These are phyloP conservation scores for Beauveria pseudobassiana DNA, from an alignment of 2,329 filamentous ascomycete species.

Conservation along the genomic window DNA sequence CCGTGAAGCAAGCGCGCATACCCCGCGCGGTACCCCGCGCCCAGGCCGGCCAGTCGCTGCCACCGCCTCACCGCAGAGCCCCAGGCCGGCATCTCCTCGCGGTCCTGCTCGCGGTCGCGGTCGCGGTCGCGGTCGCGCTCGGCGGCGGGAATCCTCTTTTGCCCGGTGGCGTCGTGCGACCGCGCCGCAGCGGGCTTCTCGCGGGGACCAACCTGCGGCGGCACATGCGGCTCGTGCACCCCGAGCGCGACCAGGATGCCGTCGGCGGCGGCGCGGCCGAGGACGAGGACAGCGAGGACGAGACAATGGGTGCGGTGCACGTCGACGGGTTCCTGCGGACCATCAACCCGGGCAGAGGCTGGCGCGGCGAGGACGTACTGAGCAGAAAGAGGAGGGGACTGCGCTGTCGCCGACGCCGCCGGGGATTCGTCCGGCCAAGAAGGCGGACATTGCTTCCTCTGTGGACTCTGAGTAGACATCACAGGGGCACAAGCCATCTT, in stretches of 20 bases:
- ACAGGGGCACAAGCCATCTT: neutral
- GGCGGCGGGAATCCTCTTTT: slow-evolving; percentile 28
- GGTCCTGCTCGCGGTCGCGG: slow-evolving; percentile 14
- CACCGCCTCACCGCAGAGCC: slow-evolving; percentile 15
- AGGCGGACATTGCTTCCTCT: neutral
- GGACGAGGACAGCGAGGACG: slow-evolving; percentile 36
- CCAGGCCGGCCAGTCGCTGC: neutral
- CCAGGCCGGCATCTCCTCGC: slow-evolving; percentile 12
- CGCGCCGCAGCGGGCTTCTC: slow-evolving; percentile 30
- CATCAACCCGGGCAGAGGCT: slow-evolving; percentile 41
- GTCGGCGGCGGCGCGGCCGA: neutral
- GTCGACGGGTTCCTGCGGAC: slow-evolving; percentile 59
- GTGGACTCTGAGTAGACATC: neutral
- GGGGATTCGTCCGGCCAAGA: neutral
- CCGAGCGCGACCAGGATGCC: slow-evolving; percentile 25
- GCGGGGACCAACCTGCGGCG: slow-evolving; percentile 28
- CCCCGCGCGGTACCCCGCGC: neutral
- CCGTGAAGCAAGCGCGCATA: slow-evolving; percentile 8
- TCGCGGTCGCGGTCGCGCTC: slow-evolving; percentile 21
- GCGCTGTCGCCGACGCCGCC: neutral
- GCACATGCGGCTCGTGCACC: slow-evolving; percentile 32
- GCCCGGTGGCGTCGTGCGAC: slow-evolving; percentile 29
- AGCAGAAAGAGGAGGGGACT: slow-evolving; percentile 20
- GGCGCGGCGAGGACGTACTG: slow-evolving; percentile 32
- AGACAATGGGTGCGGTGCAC: slow-evolving; percentile 56